Conservation (phyloP, 768 basidiomycete species). For the Dioszegia aurantiaca region DNA sequence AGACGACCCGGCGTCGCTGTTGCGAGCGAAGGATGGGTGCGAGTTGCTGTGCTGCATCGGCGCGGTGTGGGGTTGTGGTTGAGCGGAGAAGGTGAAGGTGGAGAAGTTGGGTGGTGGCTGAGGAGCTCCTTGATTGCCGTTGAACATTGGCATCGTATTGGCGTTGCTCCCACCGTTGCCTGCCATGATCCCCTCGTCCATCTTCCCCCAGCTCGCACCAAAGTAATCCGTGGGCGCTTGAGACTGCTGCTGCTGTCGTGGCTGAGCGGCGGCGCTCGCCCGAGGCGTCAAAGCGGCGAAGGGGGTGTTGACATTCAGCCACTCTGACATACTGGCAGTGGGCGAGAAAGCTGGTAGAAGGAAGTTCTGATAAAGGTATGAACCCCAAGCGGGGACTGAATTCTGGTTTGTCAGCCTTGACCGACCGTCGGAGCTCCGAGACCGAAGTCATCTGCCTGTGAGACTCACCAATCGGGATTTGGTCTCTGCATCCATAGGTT, state of each 20-base stretch:
- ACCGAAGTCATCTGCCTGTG: background rate
- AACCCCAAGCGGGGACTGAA: constrained; percentile 37
- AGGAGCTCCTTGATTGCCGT: background rate
- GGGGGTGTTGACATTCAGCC: constrained; percentile 22
- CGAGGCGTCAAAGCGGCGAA: constrained; percentile 14
- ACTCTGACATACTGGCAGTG: constrained; percentile 15
- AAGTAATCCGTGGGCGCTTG: constrained; percentile 7
- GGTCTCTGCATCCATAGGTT: constrained; percentile 9
- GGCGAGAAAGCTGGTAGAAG: constrained; percentile 39
- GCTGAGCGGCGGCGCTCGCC: background rate
- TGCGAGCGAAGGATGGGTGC: background rate
- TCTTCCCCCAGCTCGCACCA: constrained; percentile 5
- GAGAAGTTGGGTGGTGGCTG: constrained; percentile 1
- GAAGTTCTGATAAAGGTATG: constrained; percentile 45
- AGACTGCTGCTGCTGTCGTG: constrained; percentile 14
- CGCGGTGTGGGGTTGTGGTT: background rate
- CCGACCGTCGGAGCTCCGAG: too few species aligned
- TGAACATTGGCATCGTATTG: background rate
- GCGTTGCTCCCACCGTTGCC: background rate
- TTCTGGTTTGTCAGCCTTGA: constrained; percentile 6
- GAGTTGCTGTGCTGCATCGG: constrained; percentile 13
- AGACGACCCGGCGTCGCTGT: constrained; percentile 21
- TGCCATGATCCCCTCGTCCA: background rate
- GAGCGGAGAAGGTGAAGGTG: background rate
- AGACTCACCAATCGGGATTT: constrained; percentile 15